phyloP scores from a whole-genome alignment of 2,329 filamentous ascomycete species.

The Nigrospora oryzae region DNA sequence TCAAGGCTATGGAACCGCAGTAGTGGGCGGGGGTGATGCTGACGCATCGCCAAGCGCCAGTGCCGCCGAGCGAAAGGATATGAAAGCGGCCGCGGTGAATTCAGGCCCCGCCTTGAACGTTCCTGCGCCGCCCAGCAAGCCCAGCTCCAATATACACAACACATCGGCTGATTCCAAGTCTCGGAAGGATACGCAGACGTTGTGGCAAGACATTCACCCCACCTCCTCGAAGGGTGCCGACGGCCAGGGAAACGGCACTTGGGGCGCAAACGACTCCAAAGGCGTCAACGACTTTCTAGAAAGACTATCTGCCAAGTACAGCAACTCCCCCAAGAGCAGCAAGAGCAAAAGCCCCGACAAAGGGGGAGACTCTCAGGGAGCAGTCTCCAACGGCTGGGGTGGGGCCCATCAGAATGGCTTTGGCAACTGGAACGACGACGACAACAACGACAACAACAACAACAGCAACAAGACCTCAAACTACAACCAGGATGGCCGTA shows the following conservation, averaged over 20 bases:
- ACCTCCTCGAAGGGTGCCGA: no score
- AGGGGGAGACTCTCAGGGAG: no score
- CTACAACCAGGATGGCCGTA: not conserved
- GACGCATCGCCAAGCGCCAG: not conserved
- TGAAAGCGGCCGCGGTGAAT: not conserved
- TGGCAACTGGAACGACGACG: not conserved
- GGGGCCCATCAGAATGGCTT: not conserved
- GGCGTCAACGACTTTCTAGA: not conserved
- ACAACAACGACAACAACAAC: not conserved
- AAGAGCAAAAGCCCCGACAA: not conserved
- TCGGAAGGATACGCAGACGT: not conserved
- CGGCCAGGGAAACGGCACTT: not conserved
- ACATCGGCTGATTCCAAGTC: not conserved
- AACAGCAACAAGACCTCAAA: not conserved
- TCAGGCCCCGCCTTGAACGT: no score
- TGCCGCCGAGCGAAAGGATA: not conserved
- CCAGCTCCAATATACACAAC: not conserved
- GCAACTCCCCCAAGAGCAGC: not conserved
- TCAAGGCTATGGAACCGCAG: constrained; percentile 10
- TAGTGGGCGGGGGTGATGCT: not conserved
- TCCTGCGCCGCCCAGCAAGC: not conserved
- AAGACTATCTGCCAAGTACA: not conserved
- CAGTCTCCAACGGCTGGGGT: no score
- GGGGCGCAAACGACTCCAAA: not conserved
- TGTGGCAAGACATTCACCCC: not conserved